Conservation (phyloP, 208 protist species). For the Tritrichomonas foetus region DNA sequence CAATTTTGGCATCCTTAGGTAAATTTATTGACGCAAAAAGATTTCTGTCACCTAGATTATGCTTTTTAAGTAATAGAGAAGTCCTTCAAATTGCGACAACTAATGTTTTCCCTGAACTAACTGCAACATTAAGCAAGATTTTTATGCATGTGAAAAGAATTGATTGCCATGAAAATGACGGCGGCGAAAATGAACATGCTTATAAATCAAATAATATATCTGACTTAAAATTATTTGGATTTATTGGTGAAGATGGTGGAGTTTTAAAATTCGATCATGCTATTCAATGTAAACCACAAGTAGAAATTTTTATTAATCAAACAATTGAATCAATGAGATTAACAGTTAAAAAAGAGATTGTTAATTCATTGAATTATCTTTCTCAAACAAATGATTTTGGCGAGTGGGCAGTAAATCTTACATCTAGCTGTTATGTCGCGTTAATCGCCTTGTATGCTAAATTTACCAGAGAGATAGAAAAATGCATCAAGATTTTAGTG, state of each 20-base stretch:
- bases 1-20: not conserved
- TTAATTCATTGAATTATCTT: not conserved
- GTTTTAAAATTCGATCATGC: not conserved
- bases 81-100: not conserved
- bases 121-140: not conserved
- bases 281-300: not conserved
- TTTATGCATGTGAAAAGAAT: not conserved
- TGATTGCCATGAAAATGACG: no score
- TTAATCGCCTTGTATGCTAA: not conserved
- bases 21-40: slow-evolving; percentile 3
- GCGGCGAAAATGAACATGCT: no score
- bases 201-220: no score
- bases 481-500: not conserved
- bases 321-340: not conserved
- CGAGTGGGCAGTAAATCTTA: not conserved
- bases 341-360: not conserved
- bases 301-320: not conserved
- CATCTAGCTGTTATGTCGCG: not conserved
- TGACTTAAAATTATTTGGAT: not conserved
- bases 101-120: not conserved
- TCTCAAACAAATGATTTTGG: not conserved
- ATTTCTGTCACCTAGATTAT: not conserved
- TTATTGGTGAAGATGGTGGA: not conserved
- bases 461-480: not conserved
- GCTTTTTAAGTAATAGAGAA: not conserved